Base-by-base conservation (phyloP, 768 basidiomycete species). In the Phylloporus sp. region DNA sequence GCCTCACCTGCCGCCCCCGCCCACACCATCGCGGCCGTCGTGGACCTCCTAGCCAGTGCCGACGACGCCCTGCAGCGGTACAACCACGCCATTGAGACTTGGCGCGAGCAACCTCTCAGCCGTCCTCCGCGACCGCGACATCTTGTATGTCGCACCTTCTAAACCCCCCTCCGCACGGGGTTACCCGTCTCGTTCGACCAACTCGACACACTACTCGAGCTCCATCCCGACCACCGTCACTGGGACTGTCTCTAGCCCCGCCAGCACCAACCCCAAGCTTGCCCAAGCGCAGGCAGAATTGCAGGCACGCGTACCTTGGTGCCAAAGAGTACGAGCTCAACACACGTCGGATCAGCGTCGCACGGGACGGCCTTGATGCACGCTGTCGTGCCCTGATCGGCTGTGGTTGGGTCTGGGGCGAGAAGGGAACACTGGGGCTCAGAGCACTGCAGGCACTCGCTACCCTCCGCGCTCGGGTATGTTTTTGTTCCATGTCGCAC, bases 231-330 rank as follows among this genome's bases (percentile, higher is more conserved):
- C 38, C 28, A 41, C 64, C 0, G 59, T 71, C 15, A 47, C 61
- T 9, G 57, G 62, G 49, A 59, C 58, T 41, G 45, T 53, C 7
- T 12, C 28, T 27, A 29, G 55, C 18, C 50, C 59, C 22, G 56
- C 59, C 20, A 54, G 47, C 16, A 55, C 63, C 28, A 68, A 54
- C 38, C 39, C 70, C 16, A 89, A 88, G 61, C 75, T 89, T 8
- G 72, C 73, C 0, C 70, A 80, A 2, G 88, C 89, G 0, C 90
- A 91, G 57, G 72, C 84, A 0, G 86, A 91, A 56, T 73, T 92
- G 18, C 89, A 90, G 59, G 91, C 88, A 9, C 92, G 91, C 65
- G 90, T 86, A 86, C 49, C 75, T 93, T 2, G 84, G 83, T 0
- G 53, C 71, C 26, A 88, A 88, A 63, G 88, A 93, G 62, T 76